These are phyloP conservation scores for Candida awuae DNA, from an alignment of 805 yeast genomes.

Conservation along the genomic window DNA sequence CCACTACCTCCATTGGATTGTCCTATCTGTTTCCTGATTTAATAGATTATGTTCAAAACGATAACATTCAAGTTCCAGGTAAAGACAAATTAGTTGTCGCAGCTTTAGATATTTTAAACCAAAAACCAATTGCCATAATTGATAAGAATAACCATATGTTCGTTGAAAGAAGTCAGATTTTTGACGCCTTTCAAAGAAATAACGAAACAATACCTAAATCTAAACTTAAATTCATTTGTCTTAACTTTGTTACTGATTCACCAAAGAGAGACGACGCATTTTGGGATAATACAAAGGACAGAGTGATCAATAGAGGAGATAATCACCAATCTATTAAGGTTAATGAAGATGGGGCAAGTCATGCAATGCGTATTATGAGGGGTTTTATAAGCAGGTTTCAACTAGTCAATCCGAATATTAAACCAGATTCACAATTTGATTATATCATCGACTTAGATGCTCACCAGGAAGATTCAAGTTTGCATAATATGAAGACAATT, in stretches of 20 bases:
- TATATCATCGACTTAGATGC: slow-evolving; percentile 50
- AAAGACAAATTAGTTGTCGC: slow-evolving; percentile 41
- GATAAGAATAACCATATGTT: slow-evolving; percentile 79
- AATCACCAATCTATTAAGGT: slow-evolving; percentile 78
- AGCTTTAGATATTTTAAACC: slow-evolving; percentile 36
- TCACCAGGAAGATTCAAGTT: slow-evolving; percentile 34
- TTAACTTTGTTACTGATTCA: slow-evolving; percentile 45
- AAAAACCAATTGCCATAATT: slow-evolving; percentile 48
- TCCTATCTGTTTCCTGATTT: slow-evolving; percentile 39
- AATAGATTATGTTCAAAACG: slow-evolving; percentile 80
- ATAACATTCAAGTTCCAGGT: slow-evolving; percentile 48
- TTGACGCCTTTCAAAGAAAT: slow-evolving; percentile 40
- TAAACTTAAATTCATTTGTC: slow-evolving; percentile 52
- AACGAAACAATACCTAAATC: slow-evolving; percentile 38
- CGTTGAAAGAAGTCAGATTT: slow-evolving; percentile 61
- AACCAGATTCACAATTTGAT: slow-evolving; percentile 67
- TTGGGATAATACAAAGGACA: slow-evolving; percentile 44
- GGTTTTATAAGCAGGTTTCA: slow-evolving; percentile 70
- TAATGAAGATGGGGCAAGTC: slow-evolving; percentile 35
- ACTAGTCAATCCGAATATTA: slow-evolving; percentile 35
- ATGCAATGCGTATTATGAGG: slow-evolving; percentile 55
- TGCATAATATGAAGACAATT: slow-evolving; percentile 40
- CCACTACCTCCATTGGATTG: slow-evolving; percentile 66
- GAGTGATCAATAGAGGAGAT: slow-evolving; percentile 70
- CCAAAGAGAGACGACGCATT: slow-evolving; percentile 24